Conservation (phyloP, 495 filamentous ascomycete genomes). For the Letharia lupina region DNA sequence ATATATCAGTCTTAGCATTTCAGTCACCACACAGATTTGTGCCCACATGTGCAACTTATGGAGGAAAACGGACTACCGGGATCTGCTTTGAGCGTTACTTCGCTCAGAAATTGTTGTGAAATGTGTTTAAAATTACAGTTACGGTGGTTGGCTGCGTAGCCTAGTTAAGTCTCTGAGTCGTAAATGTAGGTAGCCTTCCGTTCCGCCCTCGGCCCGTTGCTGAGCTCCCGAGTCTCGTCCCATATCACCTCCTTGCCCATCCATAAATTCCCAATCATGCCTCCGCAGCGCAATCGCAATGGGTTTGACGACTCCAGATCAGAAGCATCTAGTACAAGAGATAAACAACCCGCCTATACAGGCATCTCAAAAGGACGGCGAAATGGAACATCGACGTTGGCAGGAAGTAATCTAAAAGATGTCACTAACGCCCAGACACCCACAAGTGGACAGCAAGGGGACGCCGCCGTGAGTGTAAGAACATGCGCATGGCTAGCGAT, state of each 20-base stretch:
- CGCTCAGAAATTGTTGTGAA: not conserved
- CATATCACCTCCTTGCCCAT: not conserved
- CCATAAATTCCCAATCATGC: slow-evolving; percentile 14
- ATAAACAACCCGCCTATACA: slow-evolving; percentile 21
- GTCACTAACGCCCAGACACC: slow-evolving; percentile 25
- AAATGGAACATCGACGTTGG: slow-evolving; percentile 15
- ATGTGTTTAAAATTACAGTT: no score
- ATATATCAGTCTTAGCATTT: not conserved
- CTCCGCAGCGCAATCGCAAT: slow-evolving; percentile 22
- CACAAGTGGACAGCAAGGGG: not conserved
- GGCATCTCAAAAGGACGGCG: slow-evolving; percentile 26
- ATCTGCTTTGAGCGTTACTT: not conserved
- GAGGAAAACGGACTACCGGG: not conserved
- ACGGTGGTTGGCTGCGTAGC: no score
- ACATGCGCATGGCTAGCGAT: not conserved
- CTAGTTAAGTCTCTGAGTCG: no score
- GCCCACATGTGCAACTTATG: not conserved
- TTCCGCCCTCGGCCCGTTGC: not conserved
- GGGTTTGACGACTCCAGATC: slow-evolving; percentile 32
- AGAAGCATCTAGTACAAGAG: slow-evolving; percentile 32
- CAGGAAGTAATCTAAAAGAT: slow-evolving; percentile 29
- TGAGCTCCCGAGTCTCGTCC: no score
- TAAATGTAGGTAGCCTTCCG: not conserved
- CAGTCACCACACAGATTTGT: not conserved
- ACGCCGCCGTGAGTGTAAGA: slow-evolving; percentile 9